A percentile compares a stretch with the other conserved stretches of the same genome.
Evolutionary conservation across 23 red algal species (phyloP).

Genomic region (Cyanidioschyzon merolae): DNA sequence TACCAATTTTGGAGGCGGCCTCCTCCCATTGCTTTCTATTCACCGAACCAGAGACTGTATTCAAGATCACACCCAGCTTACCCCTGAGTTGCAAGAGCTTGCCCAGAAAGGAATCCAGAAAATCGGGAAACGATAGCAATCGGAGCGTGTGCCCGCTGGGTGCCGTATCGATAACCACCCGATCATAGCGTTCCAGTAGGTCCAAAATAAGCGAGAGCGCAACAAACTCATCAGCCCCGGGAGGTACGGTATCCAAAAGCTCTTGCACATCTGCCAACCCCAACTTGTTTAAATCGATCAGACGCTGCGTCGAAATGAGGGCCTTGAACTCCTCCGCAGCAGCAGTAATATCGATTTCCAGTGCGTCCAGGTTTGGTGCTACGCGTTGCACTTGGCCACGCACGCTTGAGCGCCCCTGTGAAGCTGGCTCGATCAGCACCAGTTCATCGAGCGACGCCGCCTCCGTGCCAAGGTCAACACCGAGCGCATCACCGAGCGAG

Average conservation of each 20-base stretch:
- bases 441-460: neutral
- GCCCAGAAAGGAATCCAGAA: slow-evolving; percentile 71
- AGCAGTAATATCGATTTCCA: slow-evolving; percentile 70
- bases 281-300: slow-evolving; percentile 19
- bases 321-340: slow-evolving; percentile 62
- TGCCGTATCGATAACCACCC: slow-evolving; percentile 85
- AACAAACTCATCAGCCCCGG: slow-evolving; percentile 94
- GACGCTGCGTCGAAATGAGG: slow-evolving; percentile 40
- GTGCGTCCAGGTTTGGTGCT: slow-evolving; percentile 35
- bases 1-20: slow-evolving; percentile 33
- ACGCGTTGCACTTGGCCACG: slow-evolving; percentile 16
- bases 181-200: slow-evolving; percentile 59
- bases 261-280: slow-evolving; percentile 73
- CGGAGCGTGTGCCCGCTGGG: slow-evolving; percentile 95
- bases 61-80: slow-evolving; percentile 23
- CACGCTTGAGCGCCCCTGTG: neutral
- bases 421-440: neutral
- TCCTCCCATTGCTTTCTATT: slow-evolving; percentile 9
- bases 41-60: neutral
- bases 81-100: slow-evolving; percentile 46
- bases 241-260: slow-evolving; percentile 80
- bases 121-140: slow-evolving; percentile 86
- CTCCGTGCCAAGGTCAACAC: slow-evolving; percentile 50
- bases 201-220: slow-evolving; percentile 66
- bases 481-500: slow-evolving; percentile 79